A percentile compares a stretch with the other conserved stretches of the same genome.
phyloP scores from a whole-genome alignment of 441 rosid genomes.

The Flueggea neowawraea region DNA sequence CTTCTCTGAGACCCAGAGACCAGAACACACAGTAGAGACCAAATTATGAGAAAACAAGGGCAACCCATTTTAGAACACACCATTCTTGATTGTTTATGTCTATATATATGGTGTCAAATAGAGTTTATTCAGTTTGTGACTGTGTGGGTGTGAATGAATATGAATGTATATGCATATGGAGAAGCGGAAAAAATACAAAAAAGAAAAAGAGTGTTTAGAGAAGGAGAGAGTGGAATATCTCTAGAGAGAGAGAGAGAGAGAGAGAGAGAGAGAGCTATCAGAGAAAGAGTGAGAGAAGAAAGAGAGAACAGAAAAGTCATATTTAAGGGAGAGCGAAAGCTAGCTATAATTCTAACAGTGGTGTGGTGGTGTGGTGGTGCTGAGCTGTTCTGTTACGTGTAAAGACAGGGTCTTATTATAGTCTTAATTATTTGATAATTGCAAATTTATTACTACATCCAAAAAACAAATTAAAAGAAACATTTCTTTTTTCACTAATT shows the following conservation, averaged over 20 bases:
- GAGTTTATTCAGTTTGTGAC: too few species aligned
- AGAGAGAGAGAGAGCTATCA: background rate
- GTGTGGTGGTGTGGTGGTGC: background rate
- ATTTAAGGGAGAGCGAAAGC: conserved; percentile 7
- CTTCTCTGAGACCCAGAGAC: conserved; percentile 49
- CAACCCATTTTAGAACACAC: conserved; percentile 14
- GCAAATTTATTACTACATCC: background rate
- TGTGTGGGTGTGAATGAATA: background rate
- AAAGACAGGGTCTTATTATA: conserved; percentile 2
- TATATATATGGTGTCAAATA: background rate
- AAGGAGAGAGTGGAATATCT: background rate
- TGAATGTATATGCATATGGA: background rate
- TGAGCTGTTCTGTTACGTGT: conserved; percentile 22
- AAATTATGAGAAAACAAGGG: conserved; percentile 18
- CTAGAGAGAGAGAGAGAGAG: background rate
- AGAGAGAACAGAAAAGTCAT: conserved; percentile 1
- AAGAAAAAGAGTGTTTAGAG: background rate
- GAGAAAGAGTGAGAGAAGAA: background rate
- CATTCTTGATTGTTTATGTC: conserved; percentile 4
- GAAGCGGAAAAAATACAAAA: background rate
- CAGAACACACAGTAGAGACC: conserved; percentile 28
- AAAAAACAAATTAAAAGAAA: too few species aligned
- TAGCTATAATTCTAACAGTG: too few species aligned
- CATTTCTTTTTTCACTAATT: too few species aligned
- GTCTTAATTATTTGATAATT: background rate